Conservation (phyloP, 129 eudicot species). For the Dittrichia graveolens region DNA sequence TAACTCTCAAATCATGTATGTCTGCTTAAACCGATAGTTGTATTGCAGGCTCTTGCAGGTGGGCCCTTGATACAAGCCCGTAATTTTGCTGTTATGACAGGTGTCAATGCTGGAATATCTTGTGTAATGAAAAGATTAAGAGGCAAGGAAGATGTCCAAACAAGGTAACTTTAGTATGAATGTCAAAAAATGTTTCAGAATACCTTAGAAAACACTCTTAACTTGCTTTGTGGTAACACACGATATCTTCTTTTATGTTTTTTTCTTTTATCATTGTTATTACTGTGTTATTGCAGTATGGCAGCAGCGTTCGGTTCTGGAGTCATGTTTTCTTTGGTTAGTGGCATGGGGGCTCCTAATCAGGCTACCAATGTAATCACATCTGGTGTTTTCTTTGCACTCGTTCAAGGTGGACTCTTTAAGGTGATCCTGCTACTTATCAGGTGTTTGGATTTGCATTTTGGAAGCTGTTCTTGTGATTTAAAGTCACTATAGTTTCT, state of each 20-base stretch:
- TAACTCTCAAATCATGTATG: background rate
- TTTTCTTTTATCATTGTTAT: background rate
- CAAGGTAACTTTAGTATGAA: conserved; percentile 46
- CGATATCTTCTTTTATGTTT: no score
- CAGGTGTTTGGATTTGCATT: background rate
- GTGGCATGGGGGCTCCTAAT: conserved; percentile 89
- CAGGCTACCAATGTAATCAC: conserved; percentile 61
- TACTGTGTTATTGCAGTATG: conserved; percentile 54
- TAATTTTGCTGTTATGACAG: conserved; percentile 84
- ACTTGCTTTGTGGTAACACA: no score
- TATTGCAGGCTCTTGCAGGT: conserved; percentile 82
- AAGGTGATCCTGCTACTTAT: conserved; percentile 45
- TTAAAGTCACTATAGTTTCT: background rate
- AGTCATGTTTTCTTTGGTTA: conserved; percentile 81
- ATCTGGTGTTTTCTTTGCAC: conserved; percentile 84
- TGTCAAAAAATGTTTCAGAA: no score
- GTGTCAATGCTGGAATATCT: conserved; percentile 83
- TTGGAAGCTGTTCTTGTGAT: background rate
- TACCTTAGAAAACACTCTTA: no score
- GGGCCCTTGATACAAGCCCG: conserved; percentile 89
- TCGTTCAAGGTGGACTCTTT: conserved; percentile 85
- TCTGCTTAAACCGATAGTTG: background rate
- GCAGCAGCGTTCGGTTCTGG: conserved; percentile 97
- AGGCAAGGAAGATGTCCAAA: conserved; percentile 91
- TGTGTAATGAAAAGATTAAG: conserved; percentile 79